Percentiles rank a stretch among this genome's conserved stretches.
Evolutionary conservation across 345 rosid species (phyloP).

Genomic region (Eucalyptus melliodora): DNA sequence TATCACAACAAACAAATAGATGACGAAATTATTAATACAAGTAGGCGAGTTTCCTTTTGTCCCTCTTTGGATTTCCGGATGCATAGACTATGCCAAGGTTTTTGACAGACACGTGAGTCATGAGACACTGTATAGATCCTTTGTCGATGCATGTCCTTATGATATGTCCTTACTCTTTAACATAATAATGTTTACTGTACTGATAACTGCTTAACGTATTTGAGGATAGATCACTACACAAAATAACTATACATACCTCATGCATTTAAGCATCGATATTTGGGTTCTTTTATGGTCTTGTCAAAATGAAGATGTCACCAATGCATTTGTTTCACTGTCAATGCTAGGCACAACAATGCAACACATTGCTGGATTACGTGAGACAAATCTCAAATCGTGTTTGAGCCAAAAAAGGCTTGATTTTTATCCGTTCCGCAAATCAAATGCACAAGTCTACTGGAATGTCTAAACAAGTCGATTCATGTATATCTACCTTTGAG

Average conservation of each 20-base stretch:
- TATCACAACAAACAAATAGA: not conserved
- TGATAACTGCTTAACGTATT: not conserved
- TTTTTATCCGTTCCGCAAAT: not conserved
- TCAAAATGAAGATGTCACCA: not conserved
- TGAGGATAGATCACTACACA: not conserved
- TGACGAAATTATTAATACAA: not conserved
- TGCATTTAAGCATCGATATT: not conserved
- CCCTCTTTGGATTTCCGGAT: not conserved
- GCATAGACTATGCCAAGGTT: not conserved
- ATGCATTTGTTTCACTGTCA: not conserved
- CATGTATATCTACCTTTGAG: not conserved
- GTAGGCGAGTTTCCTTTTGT: not conserved
- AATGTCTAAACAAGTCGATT: not conserved
- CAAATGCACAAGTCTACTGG: not conserved
- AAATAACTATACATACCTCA: not conserved
- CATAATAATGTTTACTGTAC: not conserved
- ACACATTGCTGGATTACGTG: not conserved
- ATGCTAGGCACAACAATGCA: not conserved
- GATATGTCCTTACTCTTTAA: not conserved
- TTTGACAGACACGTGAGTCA: not conserved
- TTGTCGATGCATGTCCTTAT: not conserved
- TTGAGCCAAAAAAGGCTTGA: not conserved
- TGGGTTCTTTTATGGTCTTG: not conserved
- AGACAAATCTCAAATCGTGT: not conserved
- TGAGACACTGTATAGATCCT: not conserved